These are phyloP conservation scores for Mortierella sp. DNA, from an alignment of 371 early-diverging fungal genomes.

Conservation along the genomic window DNA sequence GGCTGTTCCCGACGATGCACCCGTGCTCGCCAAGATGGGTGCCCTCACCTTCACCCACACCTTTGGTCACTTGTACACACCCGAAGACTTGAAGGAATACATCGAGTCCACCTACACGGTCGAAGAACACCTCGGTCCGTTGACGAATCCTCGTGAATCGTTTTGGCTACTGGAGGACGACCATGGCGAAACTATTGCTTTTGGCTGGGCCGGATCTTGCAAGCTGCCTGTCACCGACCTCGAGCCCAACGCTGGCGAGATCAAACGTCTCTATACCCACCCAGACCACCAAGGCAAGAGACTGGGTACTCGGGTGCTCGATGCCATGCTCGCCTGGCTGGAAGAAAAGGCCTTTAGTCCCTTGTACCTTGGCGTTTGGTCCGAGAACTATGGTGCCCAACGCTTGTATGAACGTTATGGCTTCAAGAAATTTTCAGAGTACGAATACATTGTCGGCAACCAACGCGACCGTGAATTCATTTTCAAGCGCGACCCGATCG, in stretches of 20 bases:
- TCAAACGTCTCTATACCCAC: constrained; percentile 43
- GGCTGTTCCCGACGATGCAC: constrained; percentile 33
- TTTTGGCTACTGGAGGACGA: constrained; percentile 46
- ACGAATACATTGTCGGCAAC: constrained; percentile 26
- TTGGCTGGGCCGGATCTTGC: constrained; percentile 40
- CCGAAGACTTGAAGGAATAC: constrained; percentile 28
- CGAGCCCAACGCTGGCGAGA: constrained; percentile 36
- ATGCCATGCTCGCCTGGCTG: constrained; percentile 35
- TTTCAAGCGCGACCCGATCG: no score
- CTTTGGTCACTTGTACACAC: constrained; percentile 34
- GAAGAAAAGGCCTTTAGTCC: constrained; percentile 15
- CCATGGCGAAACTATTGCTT: constrained; percentile 22
- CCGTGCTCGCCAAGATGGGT: constrained; percentile 27
- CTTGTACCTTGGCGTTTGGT: constrained; percentile 45
- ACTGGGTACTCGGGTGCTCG: constrained; percentile 15
- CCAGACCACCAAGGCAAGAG: constrained; percentile 46
- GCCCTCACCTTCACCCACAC: constrained; percentile 41
- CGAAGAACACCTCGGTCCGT: constrained; percentile 22
- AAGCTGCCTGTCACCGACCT: constrained; percentile 33
- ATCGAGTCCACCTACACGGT: constrained; percentile 24
- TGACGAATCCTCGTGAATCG: constrained; percentile 29
- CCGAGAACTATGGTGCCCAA: constrained; percentile 43
- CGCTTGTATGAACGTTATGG: constrained; percentile 34
- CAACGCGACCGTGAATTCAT: constrained; percentile 45
- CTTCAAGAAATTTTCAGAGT: constrained; percentile 22